Evolutionary conservation across 2,329 filamentous ascomycete species (phyloP).

Genomic region (Nemania sp.): DNA sequence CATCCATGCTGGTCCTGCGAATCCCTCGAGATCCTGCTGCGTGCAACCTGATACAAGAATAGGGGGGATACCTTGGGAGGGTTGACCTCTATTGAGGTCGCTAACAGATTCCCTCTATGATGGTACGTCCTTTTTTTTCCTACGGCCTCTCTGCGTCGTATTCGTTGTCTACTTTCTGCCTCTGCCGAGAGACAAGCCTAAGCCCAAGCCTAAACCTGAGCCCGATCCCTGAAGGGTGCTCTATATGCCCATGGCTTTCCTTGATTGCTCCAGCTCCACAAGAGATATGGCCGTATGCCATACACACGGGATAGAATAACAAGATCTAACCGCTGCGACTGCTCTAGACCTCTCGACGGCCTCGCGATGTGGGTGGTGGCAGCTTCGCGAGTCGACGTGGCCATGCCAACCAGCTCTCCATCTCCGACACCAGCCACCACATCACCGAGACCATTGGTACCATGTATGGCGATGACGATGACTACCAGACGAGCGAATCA

Average conservation of each 20-base stretch:
- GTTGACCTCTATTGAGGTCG: constrained; percentile 47
- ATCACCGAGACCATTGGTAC: constrained; percentile 94
- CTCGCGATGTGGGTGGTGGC: constrained; percentile 64
- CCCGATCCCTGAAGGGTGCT: constrained; percentile 19
- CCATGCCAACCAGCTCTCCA: constrained; percentile 69
- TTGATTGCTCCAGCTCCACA: constrained; percentile 14
- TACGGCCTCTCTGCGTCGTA: background rate
- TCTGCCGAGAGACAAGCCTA: constrained; percentile 14
- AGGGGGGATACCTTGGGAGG: constrained; percentile 45
- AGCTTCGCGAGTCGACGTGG: constrained; percentile 70
- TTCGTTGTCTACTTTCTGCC: constrained; percentile 16
- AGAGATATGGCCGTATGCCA: constrained; percentile 2
- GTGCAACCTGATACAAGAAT: constrained; percentile 46
- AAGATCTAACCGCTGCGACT: constrained; percentile 37
- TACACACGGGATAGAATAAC: background rate
- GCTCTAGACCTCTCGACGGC: constrained; percentile 68
- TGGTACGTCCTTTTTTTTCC: constrained; percentile 45
- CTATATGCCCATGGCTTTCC: constrained; percentile 16
- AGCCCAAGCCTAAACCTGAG: constrained; percentile 8
- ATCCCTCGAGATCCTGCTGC: constrained; percentile 43
- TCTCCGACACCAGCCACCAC: constrained; percentile 92
- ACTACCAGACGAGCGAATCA: constrained; percentile 60
- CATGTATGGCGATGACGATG: constrained; percentile 83
- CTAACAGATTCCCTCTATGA: constrained; percentile 48
- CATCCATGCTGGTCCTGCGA: constrained; percentile 49